These are phyloP conservation scores for Rhododendron vialii DNA, from an alignment of 148 eudicot genomes.

Conservation along the genomic window DNA sequence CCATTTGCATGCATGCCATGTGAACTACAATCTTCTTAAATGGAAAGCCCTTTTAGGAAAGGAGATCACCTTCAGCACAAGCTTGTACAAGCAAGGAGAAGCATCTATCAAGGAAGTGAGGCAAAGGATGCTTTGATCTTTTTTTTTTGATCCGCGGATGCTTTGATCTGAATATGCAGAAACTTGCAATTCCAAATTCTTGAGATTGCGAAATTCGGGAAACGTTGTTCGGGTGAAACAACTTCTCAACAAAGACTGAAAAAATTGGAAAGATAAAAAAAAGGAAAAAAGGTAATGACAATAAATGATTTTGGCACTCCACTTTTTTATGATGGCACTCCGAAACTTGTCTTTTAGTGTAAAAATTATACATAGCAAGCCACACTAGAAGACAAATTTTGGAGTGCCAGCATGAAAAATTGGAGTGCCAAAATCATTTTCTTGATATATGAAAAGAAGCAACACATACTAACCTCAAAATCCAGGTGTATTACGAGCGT, in stretches of 20 bases:
- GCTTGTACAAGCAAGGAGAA: not conserved
- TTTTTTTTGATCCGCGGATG: no score
- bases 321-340: no score
- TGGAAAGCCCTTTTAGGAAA: not conserved
- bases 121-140: not conserved
- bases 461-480: not conserved
- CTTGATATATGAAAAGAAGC: not conserved
- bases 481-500: not conserved
- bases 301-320: no score
- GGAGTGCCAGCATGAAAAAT: no score
- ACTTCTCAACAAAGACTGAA: not conserved
- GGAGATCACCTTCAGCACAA: not conserved
- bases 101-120: not conserved
- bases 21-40: not conserved
- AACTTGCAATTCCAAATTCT: not conserved
- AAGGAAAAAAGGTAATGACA: not conserved
- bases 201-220: not conserved
- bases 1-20: not conserved
- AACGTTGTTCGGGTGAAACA: not conserved
- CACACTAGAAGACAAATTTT: no score
- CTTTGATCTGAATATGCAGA: not conserved
- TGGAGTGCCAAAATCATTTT: no score
- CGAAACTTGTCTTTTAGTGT: no score
- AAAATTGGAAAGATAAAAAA: not conserved
- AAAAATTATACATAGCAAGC: no score